Evolutionary conservation across 306 rosid species (phyloP), one percentile per base, ranked within the genome.

Genomic region (Vicia villosa): DNA sequence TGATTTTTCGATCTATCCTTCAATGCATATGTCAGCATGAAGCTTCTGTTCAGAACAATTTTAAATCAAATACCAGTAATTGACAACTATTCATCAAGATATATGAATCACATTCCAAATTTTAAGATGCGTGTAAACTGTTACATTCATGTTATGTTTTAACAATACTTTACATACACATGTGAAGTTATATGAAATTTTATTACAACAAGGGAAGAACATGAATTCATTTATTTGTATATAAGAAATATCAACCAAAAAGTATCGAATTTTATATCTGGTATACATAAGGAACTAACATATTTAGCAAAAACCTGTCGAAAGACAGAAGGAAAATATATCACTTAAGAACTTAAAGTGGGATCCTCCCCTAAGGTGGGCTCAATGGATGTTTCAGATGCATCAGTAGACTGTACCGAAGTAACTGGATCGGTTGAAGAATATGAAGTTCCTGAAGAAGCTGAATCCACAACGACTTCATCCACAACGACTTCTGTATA

Each of bases 381-480:
- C 20, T 69, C 69, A 2, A 2, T 38, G n/a, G 60, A 10, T 66
- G 63, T 64, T 78, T 72, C 81, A 17, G 77, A 32, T 37, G 67
- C 72, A 26, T 80, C 30, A 8, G 80, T 66, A 51, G 67, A 8
- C 43, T 68, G 63, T 22, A 57, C 76, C 3, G 84, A 70, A 19
- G 59, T 34, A 52, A 57, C 76, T 3, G 68, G 69, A 61, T 69
- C 68, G 3, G 68, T 56, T 9, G 73, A 66, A 26, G 74, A 69
- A 34, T 70, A 1, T 15, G 85, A 63, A n/a, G n/a, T 59, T 45
- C 24, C 69, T 5, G 63, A 62, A 63, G 38, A 34, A 34, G 38
- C 38, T 34, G 38, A 34, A 34, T 34, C 38, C 34, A 68, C 76
- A 5, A 63, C n/a, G n/a, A n/a, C n/a, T n/a, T n/a, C n/a, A n/a